Conservation (phyloP, 257 asterid genomes). For the Solanum rostratum region DNA sequence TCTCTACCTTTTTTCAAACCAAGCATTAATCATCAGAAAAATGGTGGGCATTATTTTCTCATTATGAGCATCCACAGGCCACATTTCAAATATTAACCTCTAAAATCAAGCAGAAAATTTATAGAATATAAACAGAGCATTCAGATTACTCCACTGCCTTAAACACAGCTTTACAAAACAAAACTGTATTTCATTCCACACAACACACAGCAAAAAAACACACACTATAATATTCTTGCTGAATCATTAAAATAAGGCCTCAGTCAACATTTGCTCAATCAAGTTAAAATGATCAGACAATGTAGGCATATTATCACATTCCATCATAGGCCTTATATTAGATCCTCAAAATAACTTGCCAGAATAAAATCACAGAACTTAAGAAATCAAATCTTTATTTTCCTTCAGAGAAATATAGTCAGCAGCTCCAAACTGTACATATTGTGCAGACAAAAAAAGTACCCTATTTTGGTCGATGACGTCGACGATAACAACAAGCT, state of each 20-base stretch:
- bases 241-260: not conserved
- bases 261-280: not conserved
- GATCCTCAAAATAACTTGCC: not conserved
- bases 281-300: not conserved
- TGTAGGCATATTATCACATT: not conserved
- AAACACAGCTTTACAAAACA: not conserved
- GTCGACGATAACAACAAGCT: conserved; percentile 82
- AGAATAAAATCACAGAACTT: not conserved
- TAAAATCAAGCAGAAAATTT: not conserved
- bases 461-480: conserved; percentile 88
- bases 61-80: not conserved
- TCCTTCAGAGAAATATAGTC: not conserved
- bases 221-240: not conserved
- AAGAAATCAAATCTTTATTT: not conserved
- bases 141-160: not conserved
- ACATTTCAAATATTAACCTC: not conserved
- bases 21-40: not conserved
- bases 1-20: not conserved
- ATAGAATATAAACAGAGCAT: not conserved
- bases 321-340: not conserved
- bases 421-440: not conserved
- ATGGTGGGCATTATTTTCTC: not conserved
- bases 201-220: too few relatives aligned
- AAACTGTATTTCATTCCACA: not conserved
- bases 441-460: not conserved